phyloP scores from a whole-genome alignment of 2,329 filamentous ascomycete species.

The Sclerotinia subarctica region DNA sequence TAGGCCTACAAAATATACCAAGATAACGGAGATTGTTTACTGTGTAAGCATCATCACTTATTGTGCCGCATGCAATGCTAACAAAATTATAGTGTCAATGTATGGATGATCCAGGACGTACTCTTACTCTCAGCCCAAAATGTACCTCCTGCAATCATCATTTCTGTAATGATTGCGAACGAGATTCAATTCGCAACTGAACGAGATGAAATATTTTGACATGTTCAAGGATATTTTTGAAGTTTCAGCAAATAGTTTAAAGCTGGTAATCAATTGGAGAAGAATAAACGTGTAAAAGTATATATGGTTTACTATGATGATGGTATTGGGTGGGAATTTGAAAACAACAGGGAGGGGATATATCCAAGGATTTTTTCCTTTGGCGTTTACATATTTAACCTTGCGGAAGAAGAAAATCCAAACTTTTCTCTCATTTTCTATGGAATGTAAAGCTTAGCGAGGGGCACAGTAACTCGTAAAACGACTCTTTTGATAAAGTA shows the following conservation, averaged over 20 bases:
- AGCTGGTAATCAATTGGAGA: neutral
- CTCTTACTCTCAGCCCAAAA: constrained; percentile 24
- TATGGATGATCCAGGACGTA: constrained; percentile 24
- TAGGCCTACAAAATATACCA: constrained; percentile 23
- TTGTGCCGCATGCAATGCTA: constrained; percentile 3
- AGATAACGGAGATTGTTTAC: constrained; percentile 24
- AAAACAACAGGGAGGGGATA: neutral
- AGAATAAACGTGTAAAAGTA: constrained; percentile 13
- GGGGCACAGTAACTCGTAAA: constrained; percentile 1
- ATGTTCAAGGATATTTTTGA: neutral
- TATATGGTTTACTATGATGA: neutral
- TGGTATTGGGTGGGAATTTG: neutral
- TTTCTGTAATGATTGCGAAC: constrained; percentile 25
- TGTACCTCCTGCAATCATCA: constrained; percentile 24
- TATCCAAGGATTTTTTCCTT: neutral
- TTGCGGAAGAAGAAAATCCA: neutral
- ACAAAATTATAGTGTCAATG: constrained; percentile 30
- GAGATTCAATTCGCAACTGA: neutral
- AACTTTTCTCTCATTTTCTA: neutral
- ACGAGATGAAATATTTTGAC: neutral
- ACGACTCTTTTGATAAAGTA: neutral
- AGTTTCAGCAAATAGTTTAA: neutral
- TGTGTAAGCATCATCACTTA: constrained; percentile 26
- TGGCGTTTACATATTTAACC: constrained; percentile 1
- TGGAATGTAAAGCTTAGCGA: neutral